Evolutionary conservation across 2,329 filamentous ascomycete genomes (phyloP).

Genomic region (Diaporthe nobilis): DNA sequence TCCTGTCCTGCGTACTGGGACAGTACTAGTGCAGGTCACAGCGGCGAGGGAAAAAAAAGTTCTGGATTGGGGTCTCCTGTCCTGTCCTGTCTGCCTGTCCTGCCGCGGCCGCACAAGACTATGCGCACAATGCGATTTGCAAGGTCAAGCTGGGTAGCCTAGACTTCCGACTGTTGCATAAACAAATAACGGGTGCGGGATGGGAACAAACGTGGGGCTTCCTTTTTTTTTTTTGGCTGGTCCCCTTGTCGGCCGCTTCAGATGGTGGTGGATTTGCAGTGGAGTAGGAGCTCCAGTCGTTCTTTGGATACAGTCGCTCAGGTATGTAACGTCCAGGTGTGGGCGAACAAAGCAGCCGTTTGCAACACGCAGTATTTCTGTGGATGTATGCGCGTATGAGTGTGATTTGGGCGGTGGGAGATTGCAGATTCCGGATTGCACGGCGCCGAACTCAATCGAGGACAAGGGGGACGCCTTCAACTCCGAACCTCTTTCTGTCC

Average conservation of each 20-base stretch:
- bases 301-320: not conserved
- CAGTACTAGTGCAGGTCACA: slow-evolving; percentile 37
- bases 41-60: slow-evolving; percentile 31
- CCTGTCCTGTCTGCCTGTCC: slow-evolving; percentile 23
- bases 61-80: slow-evolving; percentile 44
- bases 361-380: not conserved
- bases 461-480: slow-evolving; percentile 22
- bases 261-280: slow-evolving; percentile 13
- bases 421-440: slow-evolving; percentile 1
- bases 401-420: not conserved
- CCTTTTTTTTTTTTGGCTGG: slow-evolving; percentile 3
- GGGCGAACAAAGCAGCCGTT: slow-evolving; percentile 16
- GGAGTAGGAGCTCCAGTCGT: slow-evolving; percentile 20
- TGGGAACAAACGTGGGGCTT: slow-evolving; percentile 1
- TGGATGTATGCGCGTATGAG: not conserved
- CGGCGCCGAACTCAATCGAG: slow-evolving; percentile 15
- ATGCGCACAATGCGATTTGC: slow-evolving; percentile 35
- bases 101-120: slow-evolving; percentile 17
- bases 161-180: slow-evolving; percentile 27
- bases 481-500: not conserved
- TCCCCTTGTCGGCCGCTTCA: slow-evolving; percentile 1
- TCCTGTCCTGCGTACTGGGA: slow-evolving; percentile 38
- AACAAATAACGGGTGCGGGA: slow-evolving; percentile 24
- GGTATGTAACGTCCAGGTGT: not conserved
- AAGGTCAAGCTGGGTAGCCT: slow-evolving; percentile 40